Evolutionary conservation across 176 grass and related monocot genomes (phyloP).

Genomic region (Bonia amplexicaulis): DNA sequence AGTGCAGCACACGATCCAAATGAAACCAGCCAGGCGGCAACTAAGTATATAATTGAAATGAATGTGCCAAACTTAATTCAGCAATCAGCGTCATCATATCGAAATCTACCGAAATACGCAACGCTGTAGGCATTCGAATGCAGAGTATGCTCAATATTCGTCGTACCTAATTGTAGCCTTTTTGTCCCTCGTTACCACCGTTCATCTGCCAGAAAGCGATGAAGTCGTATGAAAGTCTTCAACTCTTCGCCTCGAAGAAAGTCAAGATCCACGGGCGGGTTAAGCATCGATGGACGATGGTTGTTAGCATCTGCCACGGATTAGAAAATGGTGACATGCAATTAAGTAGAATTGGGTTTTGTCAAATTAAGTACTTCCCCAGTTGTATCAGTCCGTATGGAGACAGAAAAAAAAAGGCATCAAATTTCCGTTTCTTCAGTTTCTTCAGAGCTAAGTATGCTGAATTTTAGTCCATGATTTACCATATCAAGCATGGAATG

Average conservation of each 20-base stretch:
- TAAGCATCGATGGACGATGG: background rate
- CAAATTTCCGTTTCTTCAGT: background rate
- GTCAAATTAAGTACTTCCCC: background rate
- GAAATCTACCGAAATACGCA: constrained; percentile 27
- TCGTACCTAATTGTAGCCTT: background rate
- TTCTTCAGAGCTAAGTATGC: constrained; percentile 37
- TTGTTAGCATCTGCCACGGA: background rate
- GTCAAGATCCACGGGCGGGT: background rate
- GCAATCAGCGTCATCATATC: background rate
- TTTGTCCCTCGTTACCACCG: background rate
- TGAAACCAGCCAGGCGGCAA: background rate
- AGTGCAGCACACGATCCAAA: background rate
- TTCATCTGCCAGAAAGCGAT: background rate
- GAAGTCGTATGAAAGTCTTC: background rate
- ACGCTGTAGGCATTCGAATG: constrained; percentile 15
- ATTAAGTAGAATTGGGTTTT: background rate
- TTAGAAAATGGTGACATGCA: background rate
- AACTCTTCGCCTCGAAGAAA: background rate
- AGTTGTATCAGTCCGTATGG: background rate
- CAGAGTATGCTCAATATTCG: too few species aligned
- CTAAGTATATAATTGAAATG: background rate
- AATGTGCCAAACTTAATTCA: background rate
- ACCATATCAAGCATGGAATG: too few species aligned
- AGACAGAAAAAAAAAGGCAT: background rate
- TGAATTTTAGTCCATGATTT: background rate